A percentile compares a stretch with the other conserved stretches of the same genome.
phyloP scores from a whole-genome alignment of 176 grass and related monocot genomes.

The Paspalum vaginatum region DNA sequence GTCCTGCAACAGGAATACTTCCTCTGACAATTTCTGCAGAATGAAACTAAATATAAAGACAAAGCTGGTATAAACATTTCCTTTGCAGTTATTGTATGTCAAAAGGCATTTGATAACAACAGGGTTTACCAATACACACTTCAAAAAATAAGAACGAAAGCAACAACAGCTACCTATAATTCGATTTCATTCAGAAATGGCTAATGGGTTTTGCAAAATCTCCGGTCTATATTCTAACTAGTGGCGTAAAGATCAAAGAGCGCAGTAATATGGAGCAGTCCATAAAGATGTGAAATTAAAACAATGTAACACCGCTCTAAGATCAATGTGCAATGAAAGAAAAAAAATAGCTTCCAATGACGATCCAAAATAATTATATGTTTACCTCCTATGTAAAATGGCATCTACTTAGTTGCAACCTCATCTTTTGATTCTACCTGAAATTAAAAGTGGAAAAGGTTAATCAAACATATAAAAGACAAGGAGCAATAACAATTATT shows the following conservation, averaged over 20 bases:
- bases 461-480: slow-evolving; percentile 36
- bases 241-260: not conserved
- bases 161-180: not conserved
- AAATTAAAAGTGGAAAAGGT: slow-evolving; percentile 23
- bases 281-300: slow-evolving; percentile 22
- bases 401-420: slow-evolving; percentile 41
- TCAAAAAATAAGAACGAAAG: not conserved
- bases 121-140: not conserved
- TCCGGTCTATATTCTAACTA: not conserved
- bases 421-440: slow-evolving; percentile 74
- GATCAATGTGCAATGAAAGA: not conserved
- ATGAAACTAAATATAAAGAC: slow-evolving; percentile 21
- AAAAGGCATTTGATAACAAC: not conserved
- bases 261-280: not conserved
- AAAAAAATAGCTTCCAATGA: not conserved
- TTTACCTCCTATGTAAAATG: slow-evolving; percentile 44
- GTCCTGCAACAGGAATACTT: slow-evolving; percentile 11
- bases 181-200: not conserved
- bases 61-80: not conserved
- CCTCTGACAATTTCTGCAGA: slow-evolving; percentile 29
- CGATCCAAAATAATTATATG: slow-evolving; percentile 21
- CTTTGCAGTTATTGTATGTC: not conserved
- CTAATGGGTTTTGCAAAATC: not conserved
- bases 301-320: not conserved
- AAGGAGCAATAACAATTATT: not conserved